Evolutionary conservation across 306 rosid genomes (phyloP).

Genomic region (Cicer judaicum): DNA sequence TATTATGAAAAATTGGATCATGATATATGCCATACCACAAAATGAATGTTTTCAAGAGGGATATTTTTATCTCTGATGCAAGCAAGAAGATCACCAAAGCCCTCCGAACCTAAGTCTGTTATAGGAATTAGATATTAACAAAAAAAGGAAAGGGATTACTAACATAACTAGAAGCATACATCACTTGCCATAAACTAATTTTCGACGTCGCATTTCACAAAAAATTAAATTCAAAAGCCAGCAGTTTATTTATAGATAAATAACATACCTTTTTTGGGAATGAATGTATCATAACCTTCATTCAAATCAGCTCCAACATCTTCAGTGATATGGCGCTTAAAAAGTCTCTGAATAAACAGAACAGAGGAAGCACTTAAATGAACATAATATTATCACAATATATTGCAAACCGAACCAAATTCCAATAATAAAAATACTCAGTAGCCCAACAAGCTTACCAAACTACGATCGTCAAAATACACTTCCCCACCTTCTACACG

Average conservation of each 20-base stretch:
- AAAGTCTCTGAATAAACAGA: conserved; percentile 74
- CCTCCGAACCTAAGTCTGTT: conserved; percentile 87
- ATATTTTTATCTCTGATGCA: conserved; percentile 84
- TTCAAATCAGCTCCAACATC: conserved; percentile 89
- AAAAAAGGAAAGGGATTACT: conserved; percentile 23
- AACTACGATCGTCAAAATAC: conserved; percentile 77
- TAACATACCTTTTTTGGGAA: conserved; percentile 67
- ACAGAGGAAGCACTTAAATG: conserved; percentile 16
- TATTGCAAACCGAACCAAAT: conserved; percentile 1
- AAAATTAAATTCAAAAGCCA: not conserved
- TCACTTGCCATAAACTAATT: conserved; percentile 40
- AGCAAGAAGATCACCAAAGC: conserved; percentile 88
- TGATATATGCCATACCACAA: conserved; percentile 72
- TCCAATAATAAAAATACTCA: not conserved
- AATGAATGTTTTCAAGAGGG: conserved; percentile 89
- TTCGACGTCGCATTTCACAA: conserved; percentile 3
- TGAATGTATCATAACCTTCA: conserved; percentile 82
- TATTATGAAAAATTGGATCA: conserved; percentile 25
- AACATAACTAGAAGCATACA: conserved; percentile 11
- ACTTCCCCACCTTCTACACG: conserved; percentile 93
- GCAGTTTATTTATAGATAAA: conserved; percentile 1
- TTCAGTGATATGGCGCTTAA: conserved; percentile 87
- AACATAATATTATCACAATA: conserved; percentile 20
- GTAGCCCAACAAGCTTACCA: conserved; percentile 62
- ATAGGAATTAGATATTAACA: conserved; percentile 35